These are phyloP conservation scores for Aurifilum marmelostoma DNA, from an alignment of 2,329 filamentous ascomycete genomes.

Conservation along the genomic window DNA sequence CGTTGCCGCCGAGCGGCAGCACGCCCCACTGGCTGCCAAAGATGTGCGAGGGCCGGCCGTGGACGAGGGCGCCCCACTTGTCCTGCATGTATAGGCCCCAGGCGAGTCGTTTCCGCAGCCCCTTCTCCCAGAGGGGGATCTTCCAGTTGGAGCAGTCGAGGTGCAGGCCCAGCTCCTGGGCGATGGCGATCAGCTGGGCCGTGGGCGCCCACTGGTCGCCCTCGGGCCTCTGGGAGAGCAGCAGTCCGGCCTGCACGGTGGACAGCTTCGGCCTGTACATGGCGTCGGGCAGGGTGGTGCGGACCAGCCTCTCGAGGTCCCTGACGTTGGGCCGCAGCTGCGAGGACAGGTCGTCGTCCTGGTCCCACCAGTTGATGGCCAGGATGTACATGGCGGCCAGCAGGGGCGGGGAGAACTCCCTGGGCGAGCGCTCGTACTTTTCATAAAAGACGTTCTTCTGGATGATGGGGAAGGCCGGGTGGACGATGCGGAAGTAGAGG, in stretches of 20 bases:
- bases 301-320: constrained; percentile 41
- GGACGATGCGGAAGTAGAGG: constrained; percentile 67
- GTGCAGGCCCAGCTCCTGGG: constrained; percentile 62
- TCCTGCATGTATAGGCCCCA: constrained; percentile 71
- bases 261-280: constrained; percentile 58
- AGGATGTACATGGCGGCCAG: constrained; percentile 64
- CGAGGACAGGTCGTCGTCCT: constrained; percentile 55
- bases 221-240: constrained; percentile 54
- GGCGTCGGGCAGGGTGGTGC: constrained; percentile 49
- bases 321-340: constrained; percentile 46
- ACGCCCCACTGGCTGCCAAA: constrained; percentile 77
- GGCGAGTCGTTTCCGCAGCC: constrained; percentile 61
- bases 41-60: constrained; percentile 81
- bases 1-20: constrained; percentile 61
- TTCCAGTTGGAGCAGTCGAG: constrained; percentile 65
- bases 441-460: constrained; percentile 66
- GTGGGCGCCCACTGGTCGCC: constrained; percentile 54
- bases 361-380: constrained; percentile 64
- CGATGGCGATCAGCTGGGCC: constrained; percentile 58
- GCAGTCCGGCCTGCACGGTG: constrained; percentile 57
- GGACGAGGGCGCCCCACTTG: constrained; percentile 80
- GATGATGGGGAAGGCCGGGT: constrained; percentile 61
- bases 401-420: constrained; percentile 62
- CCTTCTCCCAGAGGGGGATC: constrained; percentile 65
- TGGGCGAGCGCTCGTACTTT: constrained; percentile 60